Evolutionary conservation across 768 basidiomycete genomes (phyloP).

Genomic region (Tylopilus rubrobrunneus): DNA sequence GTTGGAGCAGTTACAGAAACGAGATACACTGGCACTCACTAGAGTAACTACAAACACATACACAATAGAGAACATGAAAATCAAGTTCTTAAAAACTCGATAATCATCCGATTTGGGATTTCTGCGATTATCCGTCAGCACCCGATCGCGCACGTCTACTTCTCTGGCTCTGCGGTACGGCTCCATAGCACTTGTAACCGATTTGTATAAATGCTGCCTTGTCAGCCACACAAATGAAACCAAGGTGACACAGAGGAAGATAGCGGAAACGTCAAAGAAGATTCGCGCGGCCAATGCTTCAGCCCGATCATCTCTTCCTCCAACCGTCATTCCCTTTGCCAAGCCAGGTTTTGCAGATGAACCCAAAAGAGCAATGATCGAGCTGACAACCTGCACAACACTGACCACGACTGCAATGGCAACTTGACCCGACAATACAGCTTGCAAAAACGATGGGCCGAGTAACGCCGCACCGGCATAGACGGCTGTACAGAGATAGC

Average conservation of each 20-base stretch:
- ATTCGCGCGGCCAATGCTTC: constrained; percentile 1
- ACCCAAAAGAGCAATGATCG: constrained; percentile 1
- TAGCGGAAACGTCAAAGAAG: neutral
- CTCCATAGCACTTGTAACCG: neutral
- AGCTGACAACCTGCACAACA: neutral
- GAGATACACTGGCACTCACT: neutral
- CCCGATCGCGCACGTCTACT: neutral
- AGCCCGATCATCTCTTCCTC: neutral
- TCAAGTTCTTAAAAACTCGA: constrained; percentile 1
- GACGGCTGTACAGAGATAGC: neutral
- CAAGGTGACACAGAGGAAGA: neutral
- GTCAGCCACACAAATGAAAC: neutral
- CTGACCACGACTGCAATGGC: neutral
- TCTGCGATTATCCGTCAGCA: neutral
- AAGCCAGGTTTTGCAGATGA: neutral
- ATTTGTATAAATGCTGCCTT: neutral
- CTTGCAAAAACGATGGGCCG: neutral
- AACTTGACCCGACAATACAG: neutral
- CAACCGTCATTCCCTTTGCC: neutral
- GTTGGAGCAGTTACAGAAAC: neutral
- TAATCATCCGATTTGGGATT: neutral
- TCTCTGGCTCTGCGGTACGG: neutral
- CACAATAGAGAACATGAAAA: constrained; percentile 1
- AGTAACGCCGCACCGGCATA: neutral
- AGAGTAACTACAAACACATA: neutral